Percentiles rank a stretch among this genome's conserved stretches.
These are phyloP conservation scores for Aspergillus flavus DNA, from an alignment of 2,329 filamentous ascomycete genomes.

Conservation along the genomic window DNA sequence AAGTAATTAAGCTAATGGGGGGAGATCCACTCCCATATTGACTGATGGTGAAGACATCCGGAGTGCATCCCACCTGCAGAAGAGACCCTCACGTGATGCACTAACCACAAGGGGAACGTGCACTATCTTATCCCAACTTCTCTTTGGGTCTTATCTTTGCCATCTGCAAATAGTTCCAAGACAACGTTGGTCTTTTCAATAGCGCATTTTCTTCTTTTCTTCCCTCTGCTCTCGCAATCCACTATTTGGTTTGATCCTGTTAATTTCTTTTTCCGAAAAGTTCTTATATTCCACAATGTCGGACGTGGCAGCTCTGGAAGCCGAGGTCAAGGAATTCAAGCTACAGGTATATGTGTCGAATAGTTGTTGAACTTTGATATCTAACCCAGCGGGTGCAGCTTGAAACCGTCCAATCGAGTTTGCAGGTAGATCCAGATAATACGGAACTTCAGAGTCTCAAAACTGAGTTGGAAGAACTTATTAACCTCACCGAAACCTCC, in stretches of 20 bases:
- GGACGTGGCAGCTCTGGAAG: conserved; percentile 48
- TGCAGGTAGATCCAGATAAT: conserved; percentile 80
- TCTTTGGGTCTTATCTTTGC: background rate
- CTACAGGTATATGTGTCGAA: conserved; percentile 50
- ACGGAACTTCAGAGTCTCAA: conserved; percentile 75
- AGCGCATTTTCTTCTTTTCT: background rate
- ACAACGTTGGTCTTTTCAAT: background rate
- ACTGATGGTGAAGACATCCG: background rate
- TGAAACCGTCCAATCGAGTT: conserved; percentile 73
- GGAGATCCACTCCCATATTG: background rate
- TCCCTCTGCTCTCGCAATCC: background rate
- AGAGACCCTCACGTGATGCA: background rate
- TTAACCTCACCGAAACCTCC: conserved; percentile 75
- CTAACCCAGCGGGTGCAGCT: conserved; percentile 57
- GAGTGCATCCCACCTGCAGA: conserved; percentile 1
- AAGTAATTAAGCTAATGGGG: conserved; percentile 4
- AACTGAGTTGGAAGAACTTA: conserved; percentile 78
- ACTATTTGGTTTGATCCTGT: background rate
- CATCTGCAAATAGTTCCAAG: background rate
- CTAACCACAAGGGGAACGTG: background rate
- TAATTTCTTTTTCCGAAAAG: background rate
- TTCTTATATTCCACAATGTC: conserved; percentile 35
- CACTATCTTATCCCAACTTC: conserved; percentile 7
- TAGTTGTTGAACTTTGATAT: background rate
- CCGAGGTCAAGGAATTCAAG: conserved; percentile 62